Percentiles rank a stretch among this genome's conserved stretches.
These are phyloP conservation scores for Starmerella gropengiesseri DNA, from an alignment of 805 yeast genomes.

Conservation along the genomic window DNA sequence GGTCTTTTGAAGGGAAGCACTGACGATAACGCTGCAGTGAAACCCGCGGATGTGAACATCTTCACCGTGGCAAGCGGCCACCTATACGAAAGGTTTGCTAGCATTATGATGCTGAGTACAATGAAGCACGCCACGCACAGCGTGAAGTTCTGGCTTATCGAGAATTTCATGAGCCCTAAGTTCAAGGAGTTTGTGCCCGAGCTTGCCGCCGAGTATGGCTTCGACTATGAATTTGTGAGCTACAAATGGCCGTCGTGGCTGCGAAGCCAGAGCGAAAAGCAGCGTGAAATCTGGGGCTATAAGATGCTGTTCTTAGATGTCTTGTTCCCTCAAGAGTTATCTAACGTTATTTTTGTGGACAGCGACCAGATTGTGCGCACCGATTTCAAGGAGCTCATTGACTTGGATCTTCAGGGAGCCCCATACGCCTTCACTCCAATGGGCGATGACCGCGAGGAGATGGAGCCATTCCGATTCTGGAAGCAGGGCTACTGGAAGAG, in stretches of 20 bases:
- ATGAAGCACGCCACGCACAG: conserved; percentile 51
- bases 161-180: conserved; percentile 64
- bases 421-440: conserved; percentile 81
- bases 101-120: conserved; percentile 74
- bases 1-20: neutral
- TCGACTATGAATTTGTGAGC: conserved; percentile 64
- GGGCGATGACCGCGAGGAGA: conserved; percentile 70
- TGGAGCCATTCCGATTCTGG: conserved; percentile 88
- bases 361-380: conserved; percentile 74
- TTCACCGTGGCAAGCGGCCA: conserved; percentile 79
- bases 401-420: conserved; percentile 62
- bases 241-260: conserved; percentile 94
- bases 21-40: neutral
- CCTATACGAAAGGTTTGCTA: conserved; percentile 58
- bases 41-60: conserved; percentile 58
- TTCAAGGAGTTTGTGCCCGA: conserved; percentile 51
- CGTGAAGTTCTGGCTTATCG: conserved; percentile 79
- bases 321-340: conserved; percentile 66
- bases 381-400: conserved; percentile 57
- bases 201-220: conserved; percentile 47
- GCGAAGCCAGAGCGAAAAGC: conserved; percentile 63
- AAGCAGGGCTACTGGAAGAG: conserved; percentile 81
- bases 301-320: conserved; percentile 81
- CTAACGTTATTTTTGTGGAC: conserved; percentile 73
- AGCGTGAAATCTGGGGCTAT: conserved; percentile 77